Evolutionary conservation across 2,329 filamentous ascomycete genomes (phyloP), one percentile per base, ranked within the genome.

Genomic region (Eutypa lata): DNA sequence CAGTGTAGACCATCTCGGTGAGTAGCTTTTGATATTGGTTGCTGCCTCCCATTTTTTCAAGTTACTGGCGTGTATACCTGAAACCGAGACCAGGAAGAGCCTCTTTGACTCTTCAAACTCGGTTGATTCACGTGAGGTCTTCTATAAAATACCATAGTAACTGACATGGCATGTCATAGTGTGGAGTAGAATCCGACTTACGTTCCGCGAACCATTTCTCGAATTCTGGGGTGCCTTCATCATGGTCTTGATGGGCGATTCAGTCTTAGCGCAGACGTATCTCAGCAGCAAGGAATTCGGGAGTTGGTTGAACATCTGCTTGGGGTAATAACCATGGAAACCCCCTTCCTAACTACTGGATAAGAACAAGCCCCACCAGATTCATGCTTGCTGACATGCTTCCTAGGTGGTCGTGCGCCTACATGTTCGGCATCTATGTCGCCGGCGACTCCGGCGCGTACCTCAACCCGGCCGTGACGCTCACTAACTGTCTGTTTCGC

Each of bases 191-290:
- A 68, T 83, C 26, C 76, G 84, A 43, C 68, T 73, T 19, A 60
- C 69, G 26, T 71, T 80, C 37, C 76, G 79, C 53, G 84, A 88
- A 56, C 79, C 78, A 1, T 82, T 88, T 58, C 82, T 83, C 1
- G 85, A 89, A 59, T 88, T 89, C 69, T 79, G 86, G 48, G 86
- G 85, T 7, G 86, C 82, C 13, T 84, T 90, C 72, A 78, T 87
- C 51, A 68, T 90, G 56, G 74, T 90, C 53, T 70, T 89, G 40
- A 90, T 90, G 61, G 87, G 87, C 3, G 81, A 89, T 55, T 86
- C 84, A n/a, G 82, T 83, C 51, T 83, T 89, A 19, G 87, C 87
- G 3, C 87, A 90, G 66, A 86, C 88, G 0, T 71, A 83, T 0
- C 75, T 90, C 13, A 85, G 81, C 53, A 67, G 66, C 3, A 67